Evolutionary conservation across 2,329 filamentous ascomycete genomes (phyloP), one percentile per base, ranked within the genome.

Genomic region (Hysterium pulicare): DNA sequence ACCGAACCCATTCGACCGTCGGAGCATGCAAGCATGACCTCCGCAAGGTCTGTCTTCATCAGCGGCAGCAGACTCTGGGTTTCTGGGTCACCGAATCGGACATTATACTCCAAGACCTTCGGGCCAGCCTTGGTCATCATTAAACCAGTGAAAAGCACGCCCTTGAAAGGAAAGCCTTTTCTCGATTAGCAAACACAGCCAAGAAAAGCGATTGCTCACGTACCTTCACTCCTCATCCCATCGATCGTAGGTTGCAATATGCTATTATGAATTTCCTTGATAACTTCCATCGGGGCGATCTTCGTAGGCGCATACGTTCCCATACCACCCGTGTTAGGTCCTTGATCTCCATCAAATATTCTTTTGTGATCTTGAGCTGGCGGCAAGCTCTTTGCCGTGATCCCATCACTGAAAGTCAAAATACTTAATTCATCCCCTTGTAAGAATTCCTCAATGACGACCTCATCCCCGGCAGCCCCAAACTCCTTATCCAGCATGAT

Each of bases 281-380:
- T 77, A n/a, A 95, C 75, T 47, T 84, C 81, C 39, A 56, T 53
- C 1, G 68, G 71, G 13, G 73, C 72, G 20, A 69, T 71, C 28
- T 61, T 67, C 6, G 74, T 86, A 1, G 90, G 94, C 13, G 90
- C 90, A 68, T 97, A 97, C 63, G 90, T 95, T 39, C 93, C 93
- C 93, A 97, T 97, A 31, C 93, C 93, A 46, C 91, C 93, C 2
- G 93, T 97, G 71, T 97, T 97, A 28, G 90, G 87, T 1, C 93
- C 93, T 38, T 81, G 77, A 62, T 97, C 91, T 41, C 87, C 88
- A 59, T 98, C 93, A 40, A 86, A 87, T 51, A 94, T 90, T 48
- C 90, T 82, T 78, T 98, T 97, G 75, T 98, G 93, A 66, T 97
- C 93, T 68, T 98, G 93, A 2, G 91, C 91, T 1, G 93, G 85